phyloP scores from a whole-genome alignment of 805 yeast genomes.

The Lipomyces spencermartinsiae region DNA sequence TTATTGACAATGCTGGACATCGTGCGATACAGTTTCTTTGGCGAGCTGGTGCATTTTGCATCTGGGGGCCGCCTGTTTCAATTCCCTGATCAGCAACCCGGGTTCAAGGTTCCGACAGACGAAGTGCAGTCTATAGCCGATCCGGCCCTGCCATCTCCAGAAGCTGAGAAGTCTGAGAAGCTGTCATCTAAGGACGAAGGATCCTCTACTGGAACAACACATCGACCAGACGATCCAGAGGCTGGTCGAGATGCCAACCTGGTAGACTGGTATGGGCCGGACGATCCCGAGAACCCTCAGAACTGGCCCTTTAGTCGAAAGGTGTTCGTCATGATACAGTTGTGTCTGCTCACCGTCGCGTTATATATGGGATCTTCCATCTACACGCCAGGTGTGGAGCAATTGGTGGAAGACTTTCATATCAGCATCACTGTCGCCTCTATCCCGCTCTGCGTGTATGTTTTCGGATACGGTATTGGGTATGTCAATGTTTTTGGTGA shows the following conservation, averaged over 20 bases:
- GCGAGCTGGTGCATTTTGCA: slow-evolving; percentile 22
- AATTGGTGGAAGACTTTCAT: slow-evolving; percentile 55
- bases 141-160: not conserved
- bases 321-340: slow-evolving; percentile 48
- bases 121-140: not conserved
- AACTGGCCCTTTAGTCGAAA: slow-evolving; percentile 60
- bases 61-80: slow-evolving; percentile 27
- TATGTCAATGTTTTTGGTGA: not conserved
- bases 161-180: not conserved
- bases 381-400: slow-evolving; percentile 58
- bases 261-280: slow-evolving; percentile 27
- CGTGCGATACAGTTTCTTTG: slow-evolving; percentile 15
- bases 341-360: slow-evolving; percentile 56
- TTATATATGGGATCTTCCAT: slow-evolving; percentile 65
- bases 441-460: slow-evolving; percentile 61
- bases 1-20: slow-evolving; percentile 3
- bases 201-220: not conserved
- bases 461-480: slow-evolving; percentile 61
- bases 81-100: slow-evolving; percentile 28
- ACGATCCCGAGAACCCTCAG: slow-evolving; percentile 50
- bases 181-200: not conserved
- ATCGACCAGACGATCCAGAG: not conserved
- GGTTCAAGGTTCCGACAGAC: slow-evolving; percentile 13
- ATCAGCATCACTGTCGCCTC: slow-evolving; percentile 54
- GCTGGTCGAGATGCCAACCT: not conserved